Conservation (phyloP, 306 rosid species). For the Leucaena leucocephala region DNA sequence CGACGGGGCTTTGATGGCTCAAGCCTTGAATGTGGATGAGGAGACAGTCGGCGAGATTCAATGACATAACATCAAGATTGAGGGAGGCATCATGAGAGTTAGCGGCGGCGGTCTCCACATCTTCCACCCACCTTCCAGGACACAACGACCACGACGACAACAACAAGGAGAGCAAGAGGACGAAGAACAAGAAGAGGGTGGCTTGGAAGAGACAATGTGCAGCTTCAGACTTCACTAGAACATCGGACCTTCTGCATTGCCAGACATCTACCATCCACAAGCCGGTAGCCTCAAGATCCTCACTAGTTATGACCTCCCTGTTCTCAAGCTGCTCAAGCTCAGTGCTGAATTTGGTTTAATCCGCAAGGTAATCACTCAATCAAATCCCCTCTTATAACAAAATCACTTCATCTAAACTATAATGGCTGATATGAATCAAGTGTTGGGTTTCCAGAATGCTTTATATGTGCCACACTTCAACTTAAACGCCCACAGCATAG, state of each 20-base stretch:
- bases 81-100: no score
- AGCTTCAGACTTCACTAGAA: slow-evolving; percentile 42
- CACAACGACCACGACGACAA: no score
- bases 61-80: no score
- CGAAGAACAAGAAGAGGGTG: slow-evolving; percentile 32
- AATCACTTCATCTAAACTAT: no score
- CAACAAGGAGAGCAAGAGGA: no score
- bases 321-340: slow-evolving; percentile 47
- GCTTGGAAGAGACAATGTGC: slow-evolving; percentile 55
- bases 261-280: slow-evolving; percentile 51
- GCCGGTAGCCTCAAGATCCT: slow-evolving; percentile 49
- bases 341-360: slow-evolving; percentile 51
- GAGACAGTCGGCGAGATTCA: no score
- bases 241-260: slow-evolving; percentile 43
- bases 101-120: no score
- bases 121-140: no score
- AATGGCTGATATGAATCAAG: neutral
- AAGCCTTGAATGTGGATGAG: no score
- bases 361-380: slow-evolving; percentile 31
- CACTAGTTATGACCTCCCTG: slow-evolving; percentile 46
- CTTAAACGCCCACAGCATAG: slow-evolving; percentile 52
- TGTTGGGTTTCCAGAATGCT: slow-evolving; percentile 46
- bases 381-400: neutral
- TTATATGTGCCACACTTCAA: slow-evolving; percentile 66
- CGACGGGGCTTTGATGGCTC: no score